Base-by-base conservation (phyloP, 192 early-diverging fungal genomes). In the Coemansia sp. region DNA sequence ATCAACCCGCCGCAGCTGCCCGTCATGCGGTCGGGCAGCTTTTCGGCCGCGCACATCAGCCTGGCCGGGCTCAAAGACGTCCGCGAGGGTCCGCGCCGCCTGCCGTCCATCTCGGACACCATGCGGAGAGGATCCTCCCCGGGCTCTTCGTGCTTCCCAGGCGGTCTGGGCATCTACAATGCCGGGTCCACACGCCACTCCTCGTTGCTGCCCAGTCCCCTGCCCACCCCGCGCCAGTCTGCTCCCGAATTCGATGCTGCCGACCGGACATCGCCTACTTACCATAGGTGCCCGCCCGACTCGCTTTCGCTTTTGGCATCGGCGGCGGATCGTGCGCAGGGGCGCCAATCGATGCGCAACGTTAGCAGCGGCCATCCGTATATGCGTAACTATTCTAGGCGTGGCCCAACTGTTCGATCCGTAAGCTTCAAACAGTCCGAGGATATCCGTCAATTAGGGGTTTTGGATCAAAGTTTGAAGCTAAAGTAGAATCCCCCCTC, bases 401-500 rank as follows among this genome's bases (percentile, higher is more conserved):
- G 68, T 12, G 60, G 57, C 3, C 74, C 67, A n/a, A 31, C 68
- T 0, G 54, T 62, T 49, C 60, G 75, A n/a, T 78, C 75, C 0
- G 75, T 78, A 18, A 78, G 75, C 40, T 32, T 78, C 9, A 67
- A 64, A 32, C 75, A 78, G 51, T 67, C 68, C 0, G 75, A 78
- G 40, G 75, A 78, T 32, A 63, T 67, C 18, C 68, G 75, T 3
- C 68, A 71, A 44, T 36, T 78, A 10, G 69, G 69, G 31, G 68
- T 53, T 14, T 53, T 78, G 3, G 75, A 78, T 51, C 75, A 71
- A 42, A 56, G 64, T 26, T 61, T 78, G 11, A 52, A 43, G 31
- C 69, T 77, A 26, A 71, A 78, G 51, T 78, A 60, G 50, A 50
- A 20, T 40, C 16, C 9, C 18, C 34, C 45, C 39, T 38, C 44